Conservation (phyloP, 352 stramenopile species). For the Phytopythium helicoides region DNA sequence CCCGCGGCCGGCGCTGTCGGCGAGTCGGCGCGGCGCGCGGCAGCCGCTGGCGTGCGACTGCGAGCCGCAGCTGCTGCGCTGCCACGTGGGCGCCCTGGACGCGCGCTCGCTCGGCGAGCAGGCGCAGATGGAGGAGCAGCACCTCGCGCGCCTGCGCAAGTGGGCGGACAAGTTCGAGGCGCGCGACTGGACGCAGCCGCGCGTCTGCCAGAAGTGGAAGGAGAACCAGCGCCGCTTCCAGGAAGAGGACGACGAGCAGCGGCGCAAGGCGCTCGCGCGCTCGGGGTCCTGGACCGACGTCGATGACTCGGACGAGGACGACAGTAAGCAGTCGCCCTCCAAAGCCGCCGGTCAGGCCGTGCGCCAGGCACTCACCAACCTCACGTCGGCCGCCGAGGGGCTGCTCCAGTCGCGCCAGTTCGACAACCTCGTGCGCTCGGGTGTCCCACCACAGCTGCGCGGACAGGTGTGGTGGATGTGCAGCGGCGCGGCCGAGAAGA, state of each 20-base stretch:
- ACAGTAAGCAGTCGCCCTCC: conserved; percentile 17
- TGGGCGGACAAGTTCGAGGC: conserved; percentile 57
- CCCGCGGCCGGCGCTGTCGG: not conserved
- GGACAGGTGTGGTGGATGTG: conserved; percentile 84
- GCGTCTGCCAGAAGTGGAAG: conserved; percentile 70
- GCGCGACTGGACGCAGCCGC: conserved; percentile 49
- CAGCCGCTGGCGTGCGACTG: conserved; percentile 37
- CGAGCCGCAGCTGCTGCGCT: conserved; percentile 44
- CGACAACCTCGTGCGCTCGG: conserved; percentile 54
- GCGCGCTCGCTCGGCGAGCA: conserved; percentile 10
- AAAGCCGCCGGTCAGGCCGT: conserved; percentile 26
- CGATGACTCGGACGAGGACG: not conserved
- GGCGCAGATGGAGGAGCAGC: conserved; percentile 23
- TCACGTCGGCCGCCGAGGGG: conserved; percentile 48
- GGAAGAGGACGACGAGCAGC: conserved; percentile 6
- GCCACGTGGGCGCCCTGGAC: conserved; percentile 14
- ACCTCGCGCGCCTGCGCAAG: conserved; percentile 33
- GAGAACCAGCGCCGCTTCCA: conserved; percentile 60
- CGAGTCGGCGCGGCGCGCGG: not conserved
- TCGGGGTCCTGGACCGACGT: conserved; percentile 5
- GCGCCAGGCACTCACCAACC: conserved; percentile 48
- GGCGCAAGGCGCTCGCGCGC: not conserved
- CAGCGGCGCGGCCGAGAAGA: conserved; percentile 60
- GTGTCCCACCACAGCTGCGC: conserved; percentile 61
- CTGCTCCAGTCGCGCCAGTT: conserved; percentile 61